Conservation (phyloP, 176 grass and related monocot species). For the Phoenix dactylifera region DNA sequence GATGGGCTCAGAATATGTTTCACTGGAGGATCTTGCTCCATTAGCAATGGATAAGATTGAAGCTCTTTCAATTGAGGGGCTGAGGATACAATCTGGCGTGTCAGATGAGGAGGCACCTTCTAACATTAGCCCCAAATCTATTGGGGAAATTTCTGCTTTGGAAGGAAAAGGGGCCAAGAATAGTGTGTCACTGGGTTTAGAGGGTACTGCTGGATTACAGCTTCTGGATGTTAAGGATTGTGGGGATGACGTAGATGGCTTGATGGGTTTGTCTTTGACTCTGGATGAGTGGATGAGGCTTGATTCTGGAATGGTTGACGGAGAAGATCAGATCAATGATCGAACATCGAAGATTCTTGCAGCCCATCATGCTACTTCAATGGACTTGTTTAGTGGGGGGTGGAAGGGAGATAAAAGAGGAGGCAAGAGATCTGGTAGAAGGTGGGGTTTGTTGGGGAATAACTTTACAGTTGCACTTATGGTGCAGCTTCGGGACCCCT, state of each 20-base stretch:
- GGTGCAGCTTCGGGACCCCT: constrained; percentile 82
- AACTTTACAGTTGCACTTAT: constrained; percentile 94
- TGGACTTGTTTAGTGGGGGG: constrained; percentile 55
- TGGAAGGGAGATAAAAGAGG: constrained; percentile 39
- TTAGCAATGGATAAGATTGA: constrained; percentile 99
- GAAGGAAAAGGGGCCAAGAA: constrained; percentile 57
- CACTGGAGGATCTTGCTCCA: constrained; percentile 87
- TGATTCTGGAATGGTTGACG: constrained; percentile 73
- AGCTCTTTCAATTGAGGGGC: constrained; percentile 85
- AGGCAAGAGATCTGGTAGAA: constrained; percentile 62
- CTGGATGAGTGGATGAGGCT: constrained; percentile 96
- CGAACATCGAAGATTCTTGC: constrained; percentile 84
- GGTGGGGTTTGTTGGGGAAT: constrained; percentile 89
- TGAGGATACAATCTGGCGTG: constrained; percentile 97
- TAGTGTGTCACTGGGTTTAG: constrained; percentile 60
- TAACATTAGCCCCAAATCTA: constrained; percentile 61
- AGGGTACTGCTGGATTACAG: constrained; percentile 85
- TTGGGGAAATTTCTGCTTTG: constrained; percentile 73
- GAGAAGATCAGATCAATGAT: constrained; percentile 70
- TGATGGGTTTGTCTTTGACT: constrained; percentile 89
- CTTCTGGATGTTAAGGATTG: constrained; percentile 72
- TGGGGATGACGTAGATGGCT: constrained; percentile 66
- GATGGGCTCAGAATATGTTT: constrained; percentile 66
- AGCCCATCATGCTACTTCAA: constrained; percentile 93
- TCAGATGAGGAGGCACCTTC: constrained; percentile 83